Conservation (phyloP, 768 basidiomycete genomes). For the Tubosaeta sp. region DNA sequence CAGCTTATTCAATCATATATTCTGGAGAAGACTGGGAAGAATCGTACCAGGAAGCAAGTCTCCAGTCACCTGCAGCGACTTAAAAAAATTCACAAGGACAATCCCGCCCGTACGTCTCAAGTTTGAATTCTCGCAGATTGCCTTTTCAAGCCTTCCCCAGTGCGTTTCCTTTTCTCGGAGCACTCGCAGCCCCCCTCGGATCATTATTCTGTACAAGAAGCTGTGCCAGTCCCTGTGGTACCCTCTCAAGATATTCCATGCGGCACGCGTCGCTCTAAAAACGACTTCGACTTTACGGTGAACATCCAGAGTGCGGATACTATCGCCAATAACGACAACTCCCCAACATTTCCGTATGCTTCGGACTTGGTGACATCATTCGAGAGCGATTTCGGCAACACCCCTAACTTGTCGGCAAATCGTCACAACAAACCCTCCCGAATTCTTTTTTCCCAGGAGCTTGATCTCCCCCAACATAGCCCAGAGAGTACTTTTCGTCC, state of each 20-base stretch:
- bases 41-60: conserved; percentile 37
- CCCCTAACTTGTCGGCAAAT: conserved; percentile 5
- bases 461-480: conserved; percentile 6
- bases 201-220: conserved; percentile 4
- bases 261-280: conserved; percentile 10
- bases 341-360: conserved; percentile 3
- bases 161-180: conserved; percentile 26
- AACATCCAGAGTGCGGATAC: conserved; percentile 4
- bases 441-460: conserved; percentile 5
- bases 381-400: neutral
- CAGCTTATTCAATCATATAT: conserved; percentile 38
- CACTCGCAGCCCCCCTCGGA: conserved; percentile 11
- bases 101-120: conserved; percentile 29
- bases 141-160: conserved; percentile 10
- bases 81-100: conserved; percentile 32
- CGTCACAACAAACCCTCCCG: conserved; percentile 4
- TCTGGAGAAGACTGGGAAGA: conserved; percentile 35
- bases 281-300: conserved; percentile 7
- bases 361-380: conserved; percentile 4
- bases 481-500: neutral
- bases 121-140: neutral
- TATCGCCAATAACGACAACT: neutral
- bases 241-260: conserved; percentile 10
- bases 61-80: conserved; percentile 38
- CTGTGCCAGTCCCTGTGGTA: neutral